Evolutionary conservation across 495 filamentous ascomycete species (phyloP).

Genomic region (Parachaetomium inaequale): DNA sequence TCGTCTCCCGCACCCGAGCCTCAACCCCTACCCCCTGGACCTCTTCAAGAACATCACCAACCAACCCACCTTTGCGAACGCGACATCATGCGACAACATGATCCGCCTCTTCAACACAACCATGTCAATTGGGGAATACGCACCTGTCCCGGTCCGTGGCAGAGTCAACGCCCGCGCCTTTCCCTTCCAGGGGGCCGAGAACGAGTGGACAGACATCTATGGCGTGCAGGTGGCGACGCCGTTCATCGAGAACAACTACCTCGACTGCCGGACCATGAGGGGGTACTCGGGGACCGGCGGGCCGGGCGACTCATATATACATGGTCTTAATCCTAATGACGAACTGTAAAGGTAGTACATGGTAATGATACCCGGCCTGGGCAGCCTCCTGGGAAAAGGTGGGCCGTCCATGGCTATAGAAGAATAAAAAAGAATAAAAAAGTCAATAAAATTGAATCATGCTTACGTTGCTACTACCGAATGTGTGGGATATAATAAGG

Average conservation of each 20-base stretch:
- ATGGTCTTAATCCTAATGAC: not conserved
- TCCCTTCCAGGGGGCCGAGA: slow-evolving; percentile 25
- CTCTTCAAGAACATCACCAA: slow-evolving; percentile 43
- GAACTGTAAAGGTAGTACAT: not conserved
- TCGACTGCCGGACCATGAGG: slow-evolving; percentile 33
- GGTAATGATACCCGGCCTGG: slow-evolving; percentile 9
- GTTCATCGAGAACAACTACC: slow-evolving; percentile 43
- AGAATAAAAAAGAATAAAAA: not conserved
- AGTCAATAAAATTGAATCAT: not conserved
- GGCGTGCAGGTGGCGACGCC: slow-evolving; percentile 41
- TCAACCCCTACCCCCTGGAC: slow-evolving; percentile 34
- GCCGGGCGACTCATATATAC: slow-evolving; percentile 21
- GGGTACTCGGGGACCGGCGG: slow-evolving; percentile 32
- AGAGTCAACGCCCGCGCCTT: slow-evolving; percentile 30
- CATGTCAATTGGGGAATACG: slow-evolving; percentile 31
- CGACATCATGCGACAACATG: slow-evolving; percentile 38
- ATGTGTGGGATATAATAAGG: too few species aligned
- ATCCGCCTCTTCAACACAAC: slow-evolving; percentile 40
- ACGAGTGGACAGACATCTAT: slow-evolving; percentile 31
- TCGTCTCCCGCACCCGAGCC: not conserved
- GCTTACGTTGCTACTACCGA: too few species aligned
- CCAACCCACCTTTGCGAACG: slow-evolving; percentile 42
- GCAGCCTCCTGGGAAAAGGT: not conserved
- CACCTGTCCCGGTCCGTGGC: slow-evolving; percentile 32
- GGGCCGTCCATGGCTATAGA: not conserved